Conservation (phyloP, 495 filamentous ascomycete species). For the Penicillium salamii region DNA sequence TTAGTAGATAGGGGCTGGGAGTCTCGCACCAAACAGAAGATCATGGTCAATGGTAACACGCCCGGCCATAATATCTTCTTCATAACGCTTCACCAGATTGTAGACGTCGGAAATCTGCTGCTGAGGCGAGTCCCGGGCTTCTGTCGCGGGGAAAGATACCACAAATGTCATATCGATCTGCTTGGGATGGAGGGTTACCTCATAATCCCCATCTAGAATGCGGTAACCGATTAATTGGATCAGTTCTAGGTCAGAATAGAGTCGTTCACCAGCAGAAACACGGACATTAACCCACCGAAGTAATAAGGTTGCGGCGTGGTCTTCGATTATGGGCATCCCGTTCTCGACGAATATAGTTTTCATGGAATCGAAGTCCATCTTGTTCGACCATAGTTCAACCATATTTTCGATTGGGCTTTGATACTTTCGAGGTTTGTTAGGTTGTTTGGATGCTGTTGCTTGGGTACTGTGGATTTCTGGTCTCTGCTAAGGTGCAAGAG, state of each 20-base stretch:
- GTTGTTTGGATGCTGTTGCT: no score
- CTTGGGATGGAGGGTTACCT: not conserved
- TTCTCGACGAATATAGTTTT: not conserved
- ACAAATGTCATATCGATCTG: not conserved
- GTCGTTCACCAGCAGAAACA: not conserved
- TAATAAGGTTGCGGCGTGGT: not conserved
- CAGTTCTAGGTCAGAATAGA: not conserved
- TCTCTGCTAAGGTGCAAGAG: no score
- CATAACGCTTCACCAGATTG: not conserved
- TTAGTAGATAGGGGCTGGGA: not conserved
- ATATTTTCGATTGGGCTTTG: no score
- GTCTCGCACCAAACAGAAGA: not conserved
- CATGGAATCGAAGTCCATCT: not conserved
- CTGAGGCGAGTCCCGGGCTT: not conserved
- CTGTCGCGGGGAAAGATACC: not conserved
- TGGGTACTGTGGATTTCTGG: no score
- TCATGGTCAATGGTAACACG: not conserved
- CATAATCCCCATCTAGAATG: not conserved
- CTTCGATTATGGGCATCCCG: not conserved
- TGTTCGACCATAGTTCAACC: not conserved
- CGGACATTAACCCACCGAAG: not conserved
- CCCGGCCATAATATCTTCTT: not conserved
- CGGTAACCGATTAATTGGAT: not conserved
- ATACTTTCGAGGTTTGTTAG: no score
- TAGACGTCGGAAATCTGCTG: not conserved